Conservation (phyloP, 2,329 filamentous ascomycete genomes). For the Trichophyton verrucosum region DNA sequence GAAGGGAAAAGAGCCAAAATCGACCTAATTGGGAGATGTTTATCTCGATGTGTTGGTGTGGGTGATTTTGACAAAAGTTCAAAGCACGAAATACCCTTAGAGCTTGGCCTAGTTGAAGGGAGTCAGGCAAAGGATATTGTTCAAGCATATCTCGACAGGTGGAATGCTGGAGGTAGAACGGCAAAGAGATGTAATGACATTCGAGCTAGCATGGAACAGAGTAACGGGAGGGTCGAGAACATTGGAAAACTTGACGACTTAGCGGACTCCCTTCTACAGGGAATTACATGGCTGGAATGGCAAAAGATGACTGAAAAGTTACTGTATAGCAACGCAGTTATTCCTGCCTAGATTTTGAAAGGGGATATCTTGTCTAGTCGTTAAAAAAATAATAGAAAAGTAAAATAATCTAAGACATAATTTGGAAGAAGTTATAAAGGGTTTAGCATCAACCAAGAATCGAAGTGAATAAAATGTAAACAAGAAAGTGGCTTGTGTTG, state of each 20-base stretch:
- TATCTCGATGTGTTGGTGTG: constrained; percentile 20
- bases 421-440: background rate
- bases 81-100: constrained; percentile 6
- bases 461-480: background rate
- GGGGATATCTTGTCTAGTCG: background rate
- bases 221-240: background rate
- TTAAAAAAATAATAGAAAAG: background rate
- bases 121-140: constrained; percentile 16
- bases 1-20: constrained; percentile 47
- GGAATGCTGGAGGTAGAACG: constrained; percentile 14
- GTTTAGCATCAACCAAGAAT: background rate
- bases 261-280: constrained; percentile 67
- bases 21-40: constrained; percentile 46
- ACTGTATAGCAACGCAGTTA: constrained; percentile 14
- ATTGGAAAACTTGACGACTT: constrained; percentile 64
- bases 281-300: constrained; percentile 65
- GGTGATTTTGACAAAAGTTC: background rate
- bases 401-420: background rate
- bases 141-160: constrained; percentile 22
- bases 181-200: background rate
- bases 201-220: background rate
- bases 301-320: constrained; percentile 34
- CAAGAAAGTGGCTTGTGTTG: background rate
- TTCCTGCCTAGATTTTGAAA: background rate
- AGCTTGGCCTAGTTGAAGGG: constrained; percentile 19